These are phyloP conservation scores for Tulasnella sp. DNA, from an alignment of 768 basidiomycete species.

Conservation along the genomic window DNA sequence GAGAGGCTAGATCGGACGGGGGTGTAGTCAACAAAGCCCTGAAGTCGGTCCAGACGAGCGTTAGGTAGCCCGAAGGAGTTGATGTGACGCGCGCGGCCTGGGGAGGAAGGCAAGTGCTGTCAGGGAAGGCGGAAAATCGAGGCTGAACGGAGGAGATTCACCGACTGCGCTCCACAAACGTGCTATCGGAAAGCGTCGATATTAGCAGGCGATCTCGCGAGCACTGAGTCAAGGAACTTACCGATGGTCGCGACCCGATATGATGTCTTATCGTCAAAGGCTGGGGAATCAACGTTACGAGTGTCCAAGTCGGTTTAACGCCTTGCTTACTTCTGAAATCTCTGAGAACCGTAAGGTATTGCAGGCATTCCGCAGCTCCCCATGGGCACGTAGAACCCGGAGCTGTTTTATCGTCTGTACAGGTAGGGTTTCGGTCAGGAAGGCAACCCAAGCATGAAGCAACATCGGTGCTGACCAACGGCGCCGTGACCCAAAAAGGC, in stretches of 20 bases:
- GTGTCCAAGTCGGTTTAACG: not conserved
- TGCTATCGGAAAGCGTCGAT: not conserved
- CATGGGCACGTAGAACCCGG: slow-evolving; percentile 9
- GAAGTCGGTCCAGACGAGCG: slow-evolving; percentile 15
- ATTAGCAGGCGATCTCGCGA: not conserved
- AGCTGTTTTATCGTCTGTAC: slow-evolving; percentile 5
- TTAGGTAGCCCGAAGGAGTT: slow-evolving; percentile 2
- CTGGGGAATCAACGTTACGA: not conserved
- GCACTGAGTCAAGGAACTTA: not conserved
- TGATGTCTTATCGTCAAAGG: not conserved
- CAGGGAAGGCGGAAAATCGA: not conserved
- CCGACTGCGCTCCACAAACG: slow-evolving; percentile 16
- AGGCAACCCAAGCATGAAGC: not conserved
- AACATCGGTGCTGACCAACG: not conserved
- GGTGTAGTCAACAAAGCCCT: not conserved
- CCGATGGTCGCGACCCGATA: slow-evolving; percentile 11
- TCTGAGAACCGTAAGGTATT: not conserved
- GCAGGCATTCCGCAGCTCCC: not conserved
- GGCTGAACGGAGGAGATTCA: not conserved
- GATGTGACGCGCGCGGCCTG: slow-evolving; percentile 17
- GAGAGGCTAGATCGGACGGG: not conserved
- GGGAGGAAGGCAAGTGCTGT: not conserved
- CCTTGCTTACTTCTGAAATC: not conserved
- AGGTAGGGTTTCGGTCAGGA: not conserved
- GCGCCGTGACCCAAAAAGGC: slow-evolving; percentile 2